These are phyloP conservation scores for Naegleria lovaniensis DNA, from an alignment of 208 protist genomes.

Conservation along the genomic window DNA sequence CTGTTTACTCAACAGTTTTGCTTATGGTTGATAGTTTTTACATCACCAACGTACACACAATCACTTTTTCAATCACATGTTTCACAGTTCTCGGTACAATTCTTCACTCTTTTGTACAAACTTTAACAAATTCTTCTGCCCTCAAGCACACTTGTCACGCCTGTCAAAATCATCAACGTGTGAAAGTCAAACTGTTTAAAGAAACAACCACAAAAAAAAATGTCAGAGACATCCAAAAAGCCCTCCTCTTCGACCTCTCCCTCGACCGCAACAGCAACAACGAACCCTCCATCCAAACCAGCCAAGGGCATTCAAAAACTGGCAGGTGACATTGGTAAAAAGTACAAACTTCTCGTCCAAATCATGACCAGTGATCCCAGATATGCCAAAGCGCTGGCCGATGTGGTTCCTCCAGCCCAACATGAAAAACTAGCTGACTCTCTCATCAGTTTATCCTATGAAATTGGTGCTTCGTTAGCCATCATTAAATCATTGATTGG, in stretches of 20 bases:
- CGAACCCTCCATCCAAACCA: not conserved
- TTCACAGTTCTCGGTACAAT: no score
- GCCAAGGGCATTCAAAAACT: not conserved
- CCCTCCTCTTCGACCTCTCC: no score
- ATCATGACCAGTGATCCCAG: conserved; percentile 25
- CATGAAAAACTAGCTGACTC: conserved; percentile 23
- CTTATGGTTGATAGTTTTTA: no score
- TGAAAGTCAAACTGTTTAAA: no score
- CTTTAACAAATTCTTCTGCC: no score
- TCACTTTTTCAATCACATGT: no score
- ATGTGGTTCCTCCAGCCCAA: conserved; percentile 11
- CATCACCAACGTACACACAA: no score
- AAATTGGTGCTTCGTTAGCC: conserved; percentile 11
- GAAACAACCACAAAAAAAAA: not conserved
- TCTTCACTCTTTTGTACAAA: no score
- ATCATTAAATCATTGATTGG: conserved; percentile 25
- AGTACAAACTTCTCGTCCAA: conserved; percentile 21
- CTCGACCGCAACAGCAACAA: not conserved
- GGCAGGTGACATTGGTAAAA: conserved; percentile 15
- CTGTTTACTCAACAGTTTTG: no score
- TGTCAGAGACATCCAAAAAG: not conserved
- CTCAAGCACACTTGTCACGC: no score
- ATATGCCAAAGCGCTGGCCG: conserved; percentile 26
- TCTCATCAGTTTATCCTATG: not conserved
- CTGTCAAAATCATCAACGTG: no score